Evolutionary conservation across 805 yeast species (phyloP), one percentile per base, ranked within the genome.

Genomic region (Cephaloascus albidus): DNA sequence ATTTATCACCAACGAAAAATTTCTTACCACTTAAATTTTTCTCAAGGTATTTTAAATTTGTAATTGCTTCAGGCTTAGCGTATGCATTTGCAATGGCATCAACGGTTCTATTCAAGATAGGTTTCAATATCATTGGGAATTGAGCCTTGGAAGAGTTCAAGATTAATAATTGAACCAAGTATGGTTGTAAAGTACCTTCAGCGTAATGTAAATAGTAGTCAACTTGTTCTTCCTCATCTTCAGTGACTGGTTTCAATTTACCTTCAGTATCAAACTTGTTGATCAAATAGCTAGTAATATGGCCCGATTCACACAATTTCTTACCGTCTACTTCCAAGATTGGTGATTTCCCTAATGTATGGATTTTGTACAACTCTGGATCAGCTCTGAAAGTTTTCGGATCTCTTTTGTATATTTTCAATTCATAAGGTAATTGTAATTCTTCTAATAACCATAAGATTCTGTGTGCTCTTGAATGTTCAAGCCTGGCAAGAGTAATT

Each of bases 331-430:
- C 52, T 44, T 74, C 81, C 35, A 83, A 44, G 1, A 80, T 54
- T 1, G 90, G 90, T 1, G 78, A 61, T 49, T 76, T 78, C 0
- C 87, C 88, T 18, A 75, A 55, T 8, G 84, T 81, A 49, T 77
- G 83, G 10, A 78, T 58, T 32, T 70, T 60, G 42, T 63, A 63
- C 32, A 80, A 54, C 30, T 62, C 76, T 2, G 60, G 59, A 5
- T 75, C 76, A 3, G 53, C 50, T 33, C 74, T 58, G 56, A 65
- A 65, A 16, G 65, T 61, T 6, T 60, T 57, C 2, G 65, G 60
- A 44, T 72, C 62, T 37, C 88, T 66, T 41, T 69, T 56, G 54
- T 75, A 78, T 3, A 70, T 51, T 45, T 74, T 70, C 16, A 79
- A 56, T 12, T 71, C 74, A 49, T 78, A 82, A 19, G 72, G 73